Conservation (phyloP, 345 rosid species). For the Corchorus capsularis region DNA sequence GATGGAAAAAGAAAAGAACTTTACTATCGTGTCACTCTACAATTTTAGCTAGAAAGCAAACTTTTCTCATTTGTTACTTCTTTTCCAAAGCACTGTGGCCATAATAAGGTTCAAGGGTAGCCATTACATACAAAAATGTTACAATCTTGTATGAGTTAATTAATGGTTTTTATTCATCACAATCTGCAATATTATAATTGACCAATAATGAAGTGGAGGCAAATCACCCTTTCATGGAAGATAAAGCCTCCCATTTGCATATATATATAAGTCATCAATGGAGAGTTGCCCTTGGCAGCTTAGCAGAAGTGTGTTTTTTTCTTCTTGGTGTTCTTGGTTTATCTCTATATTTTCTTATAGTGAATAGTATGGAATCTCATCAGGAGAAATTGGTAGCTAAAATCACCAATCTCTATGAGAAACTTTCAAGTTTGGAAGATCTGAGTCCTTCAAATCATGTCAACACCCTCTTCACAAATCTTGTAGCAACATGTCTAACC, state of each 20-base stretch:
- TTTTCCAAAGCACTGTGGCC: no score
- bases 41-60: background rate
- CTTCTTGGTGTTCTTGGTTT: background rate
- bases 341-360: conserved; percentile 32
- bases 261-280: background rate
- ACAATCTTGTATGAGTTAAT: background rate
- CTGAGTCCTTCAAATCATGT: conserved; percentile 79
- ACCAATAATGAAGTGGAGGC: background rate
- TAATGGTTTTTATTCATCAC: background rate
- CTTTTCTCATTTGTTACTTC: background rate
- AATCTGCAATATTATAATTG: background rate
- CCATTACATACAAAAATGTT: background rate
- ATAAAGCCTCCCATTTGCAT: background rate
- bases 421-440: conserved; percentile 63
- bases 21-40: background rate
- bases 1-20: background rate
- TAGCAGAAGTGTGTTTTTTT: background rate
- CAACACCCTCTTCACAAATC: conserved; percentile 71
- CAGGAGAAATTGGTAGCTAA: conserved; percentile 53
- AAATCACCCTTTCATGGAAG: background rate
- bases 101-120: background rate
- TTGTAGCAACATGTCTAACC: conserved; percentile 74
- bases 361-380: conserved; percentile 67
- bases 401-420: conserved; percentile 54
- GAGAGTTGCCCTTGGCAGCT: background rate